Base-by-base conservation (phyloP, 1,284 basidiomycete genomes). In the Baeospora myosura region DNA sequence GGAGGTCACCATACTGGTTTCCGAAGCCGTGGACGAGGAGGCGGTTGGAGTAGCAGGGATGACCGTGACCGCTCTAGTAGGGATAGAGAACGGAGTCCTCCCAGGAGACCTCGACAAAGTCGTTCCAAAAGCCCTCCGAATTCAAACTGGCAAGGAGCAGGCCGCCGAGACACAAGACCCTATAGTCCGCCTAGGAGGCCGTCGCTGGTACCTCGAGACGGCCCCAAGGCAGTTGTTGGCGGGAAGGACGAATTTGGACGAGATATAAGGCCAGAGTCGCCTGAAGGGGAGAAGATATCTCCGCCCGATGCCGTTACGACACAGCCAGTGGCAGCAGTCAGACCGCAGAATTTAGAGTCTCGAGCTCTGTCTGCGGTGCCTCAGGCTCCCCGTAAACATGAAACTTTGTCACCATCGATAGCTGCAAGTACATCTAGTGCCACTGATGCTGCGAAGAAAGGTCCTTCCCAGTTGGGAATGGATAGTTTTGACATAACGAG, bases 201-300 rank as follows among this genome's bases (percentile, higher is more conserved):
- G 28, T 58, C 63, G 29, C 48, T 56, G 35, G 48, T 42, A 21
- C 49, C 21, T 50, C 47, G 43, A 52, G 42, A 56, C 36, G 45
- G 49, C 44, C 46, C 54, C 46, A 51, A 49, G 17, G 31, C 54
- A 30, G 51, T 47, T 42, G 36, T 52, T 35, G 56, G 50, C 50
- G 59, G 62, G 46, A 84, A 77, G 60, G 84, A 88, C 69, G 85
- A 88, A 59, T 88, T 88, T 60, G 85, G 86, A 51, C 74, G 86
- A 53, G 85, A 88, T 58, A 71, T 86, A 54, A 71, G 85, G 53
- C 63, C 70, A 25, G 58, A 62, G 42, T 75, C 76, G 26, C 68
- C 69, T 37, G 56, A 55, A n/a, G n/a, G n/a, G n/a, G n/a, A n/a
- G n/a, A n/a, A n/a, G n/a, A n/a, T n/a, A 40, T 48, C 38, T 32